Base-by-base conservation (phyloP, 495 filamentous ascomycete genomes). In the Penicillium alfredii region DNA sequence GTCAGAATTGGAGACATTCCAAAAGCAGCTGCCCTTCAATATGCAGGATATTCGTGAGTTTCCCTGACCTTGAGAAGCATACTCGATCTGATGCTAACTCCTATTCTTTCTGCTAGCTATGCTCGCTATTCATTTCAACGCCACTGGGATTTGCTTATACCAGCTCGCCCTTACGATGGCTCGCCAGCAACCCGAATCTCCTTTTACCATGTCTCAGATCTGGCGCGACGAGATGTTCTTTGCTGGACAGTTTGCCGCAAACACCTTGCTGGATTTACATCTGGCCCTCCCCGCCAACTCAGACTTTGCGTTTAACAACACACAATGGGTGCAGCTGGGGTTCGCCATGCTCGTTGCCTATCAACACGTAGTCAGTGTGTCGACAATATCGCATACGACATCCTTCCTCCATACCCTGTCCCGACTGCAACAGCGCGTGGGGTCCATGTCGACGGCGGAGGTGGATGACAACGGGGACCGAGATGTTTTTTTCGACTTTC, bases 261-360 rank as follows among this genome's bases (percentile, higher is more conserved):
- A 49, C 2, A 17, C 27, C 2, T 35, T 50, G 4, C 27, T 53
- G 7, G 33, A 31, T 20, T 4, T 45, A 17, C 53, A 47, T 22
- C 20, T 53, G 8, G 30, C 31, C 7, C 43, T 58, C 2, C 48
- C 55, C n/a, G 11, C 24, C 3, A 33, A 21, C 8, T 16, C 27
- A 14, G 51, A 50, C 30, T 3, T 39, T 3, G 49, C 37, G 4
- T 48, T 55, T 21, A 53, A 39, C 28, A 56, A 58, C 23, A 47
- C 42, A 6, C 45, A 55, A 32, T 55, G 51, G 48, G 25, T 55
- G 6, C 55, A 58, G 21, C 30, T 53, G 36, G 55, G 33, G 4
- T 55, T 58, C 35, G 44, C 45, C 8, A 38, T 49, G 34, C 28
- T 58, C 12, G 27, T 53, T 10, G 38, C 38, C 1, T 47, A 37